Conservation (phyloP, 1,139 yeast genomes). For the Meyerozyma smithsonii region DNA sequence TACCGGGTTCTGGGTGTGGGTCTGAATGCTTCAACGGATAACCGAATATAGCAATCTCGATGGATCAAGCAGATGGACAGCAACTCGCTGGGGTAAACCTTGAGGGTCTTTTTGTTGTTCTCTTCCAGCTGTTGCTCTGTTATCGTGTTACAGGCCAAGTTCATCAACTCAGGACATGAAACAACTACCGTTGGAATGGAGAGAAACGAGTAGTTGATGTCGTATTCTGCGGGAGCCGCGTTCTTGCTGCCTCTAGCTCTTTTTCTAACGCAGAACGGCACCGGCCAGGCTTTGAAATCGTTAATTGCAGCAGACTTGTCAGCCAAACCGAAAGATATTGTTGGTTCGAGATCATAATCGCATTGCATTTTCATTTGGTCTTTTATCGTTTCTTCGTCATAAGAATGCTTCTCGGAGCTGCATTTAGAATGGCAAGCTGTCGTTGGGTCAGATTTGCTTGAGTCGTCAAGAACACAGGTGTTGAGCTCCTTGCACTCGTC, state of each 20-base stretch:
- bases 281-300: not conserved
- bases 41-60: not conserved
- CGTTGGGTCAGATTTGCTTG: too few relatives aligned
- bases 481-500: too few relatives aligned
- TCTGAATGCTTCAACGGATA: not conserved
- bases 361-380: too few relatives aligned
- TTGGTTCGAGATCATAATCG: too few relatives aligned
- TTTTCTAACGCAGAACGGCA: not conserved
- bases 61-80: not conserved
- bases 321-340: too few relatives aligned
- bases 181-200: not conserved
- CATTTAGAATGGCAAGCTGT: too few relatives aligned
- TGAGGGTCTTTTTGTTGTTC: not conserved
- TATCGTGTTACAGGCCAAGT: not conserved
- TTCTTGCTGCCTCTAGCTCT: slow-evolving; percentile 1
- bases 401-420: too few relatives aligned
- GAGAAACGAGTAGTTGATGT: not conserved
- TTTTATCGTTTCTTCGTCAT: too few relatives aligned
- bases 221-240: not conserved
- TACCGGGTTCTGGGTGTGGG: not conserved
- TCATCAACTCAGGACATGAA: slow-evolving; percentile 1
- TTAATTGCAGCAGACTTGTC: too few relatives aligned
- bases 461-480: too few relatives aligned
- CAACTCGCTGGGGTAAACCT: not conserved
- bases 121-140: not conserved